Evolutionary conservation across 1,284 basidiomycete species (phyloP).

Genomic region (Irpex rosettiformis): DNA sequence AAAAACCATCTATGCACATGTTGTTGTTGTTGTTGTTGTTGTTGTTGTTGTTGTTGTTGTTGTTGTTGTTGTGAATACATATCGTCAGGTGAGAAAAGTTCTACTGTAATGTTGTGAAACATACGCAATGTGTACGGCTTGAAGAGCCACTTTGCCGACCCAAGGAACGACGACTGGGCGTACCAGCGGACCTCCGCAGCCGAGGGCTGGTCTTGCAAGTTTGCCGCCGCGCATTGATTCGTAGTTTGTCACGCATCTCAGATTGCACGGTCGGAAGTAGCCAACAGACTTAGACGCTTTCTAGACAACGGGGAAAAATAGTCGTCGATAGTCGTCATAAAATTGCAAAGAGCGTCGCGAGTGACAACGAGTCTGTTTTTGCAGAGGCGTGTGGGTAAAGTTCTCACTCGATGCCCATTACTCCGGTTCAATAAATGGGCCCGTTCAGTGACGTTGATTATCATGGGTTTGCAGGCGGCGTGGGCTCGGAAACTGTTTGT

Average conservation of each 20-base stretch:
- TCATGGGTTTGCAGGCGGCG: background rate
- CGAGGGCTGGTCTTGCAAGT: background rate
- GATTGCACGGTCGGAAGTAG: background rate
- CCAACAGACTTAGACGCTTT: slow-evolving; percentile 1
- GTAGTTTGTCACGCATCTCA: background rate
- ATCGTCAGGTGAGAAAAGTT: too few species aligned
- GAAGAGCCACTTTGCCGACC: background rate
- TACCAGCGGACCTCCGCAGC: background rate
- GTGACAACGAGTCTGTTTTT: background rate
- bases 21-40: too few species aligned
- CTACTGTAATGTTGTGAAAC: background rate
- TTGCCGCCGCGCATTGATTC: background rate
- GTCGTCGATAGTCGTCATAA: background rate
- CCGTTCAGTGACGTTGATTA: background rate
- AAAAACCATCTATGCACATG: background rate
- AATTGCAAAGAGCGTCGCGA: background rate
- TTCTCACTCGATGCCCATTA: background rate
- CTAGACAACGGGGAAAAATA: background rate
- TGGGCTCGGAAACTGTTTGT: background rate
- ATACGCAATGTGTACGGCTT: background rate
- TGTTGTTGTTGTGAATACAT: too few species aligned
- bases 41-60: too few species aligned
- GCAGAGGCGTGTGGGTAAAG: background rate
- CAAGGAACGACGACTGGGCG: background rate
- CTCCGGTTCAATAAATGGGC: background rate